phyloP scores from a whole-genome alignment of 805 yeast genomes.

The Lipomyces kockii region DNA sequence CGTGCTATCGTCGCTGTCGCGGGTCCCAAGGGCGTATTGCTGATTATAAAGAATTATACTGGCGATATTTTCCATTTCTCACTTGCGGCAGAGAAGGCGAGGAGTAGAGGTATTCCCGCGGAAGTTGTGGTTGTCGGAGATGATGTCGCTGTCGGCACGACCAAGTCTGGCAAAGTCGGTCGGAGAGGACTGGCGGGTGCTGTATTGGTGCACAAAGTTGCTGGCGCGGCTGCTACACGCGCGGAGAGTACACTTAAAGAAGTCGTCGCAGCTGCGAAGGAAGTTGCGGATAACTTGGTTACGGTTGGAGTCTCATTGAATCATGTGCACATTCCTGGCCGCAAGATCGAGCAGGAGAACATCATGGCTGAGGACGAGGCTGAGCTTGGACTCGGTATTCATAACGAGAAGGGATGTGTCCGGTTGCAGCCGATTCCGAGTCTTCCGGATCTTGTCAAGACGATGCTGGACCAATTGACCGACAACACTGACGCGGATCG shows the following conservation, averaged over 20 bases:
- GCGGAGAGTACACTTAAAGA: slow-evolving; percentile 54
- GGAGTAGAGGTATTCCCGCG: slow-evolving; percentile 71
- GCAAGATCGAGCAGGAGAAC: slow-evolving; percentile 55
- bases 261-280: slow-evolving; percentile 62
- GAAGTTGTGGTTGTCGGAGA: slow-evolving; percentile 83
- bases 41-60: slow-evolving; percentile 89
- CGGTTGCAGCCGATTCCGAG: slow-evolving; percentile 70
- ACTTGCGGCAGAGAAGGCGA: slow-evolving; percentile 85
- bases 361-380: slow-evolving; percentile 64
- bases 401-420: slow-evolving; percentile 87
- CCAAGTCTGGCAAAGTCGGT: slow-evolving; percentile 89
- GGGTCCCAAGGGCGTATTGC: slow-evolving; percentile 60
- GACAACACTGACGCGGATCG: slow-evolving; percentile 73
- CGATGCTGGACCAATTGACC: slow-evolving; percentile 64
- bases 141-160: slow-evolving; percentile 92
- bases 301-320: slow-evolving; percentile 90
- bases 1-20: slow-evolving; percentile 56
- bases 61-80: slow-evolving; percentile 96
- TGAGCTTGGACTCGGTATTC: slow-evolving; percentile 95
- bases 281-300: slow-evolving; percentile 67
- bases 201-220: slow-evolving; percentile 78
- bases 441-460: slow-evolving; percentile 61
- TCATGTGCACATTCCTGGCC: slow-evolving; percentile 88
- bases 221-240: slow-evolving; percentile 70
- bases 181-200: slow-evolving; percentile 96